Evolutionary conservation across 78 protist species (phyloP).

Genomic region (Polysphondylium violaceum): DNA sequence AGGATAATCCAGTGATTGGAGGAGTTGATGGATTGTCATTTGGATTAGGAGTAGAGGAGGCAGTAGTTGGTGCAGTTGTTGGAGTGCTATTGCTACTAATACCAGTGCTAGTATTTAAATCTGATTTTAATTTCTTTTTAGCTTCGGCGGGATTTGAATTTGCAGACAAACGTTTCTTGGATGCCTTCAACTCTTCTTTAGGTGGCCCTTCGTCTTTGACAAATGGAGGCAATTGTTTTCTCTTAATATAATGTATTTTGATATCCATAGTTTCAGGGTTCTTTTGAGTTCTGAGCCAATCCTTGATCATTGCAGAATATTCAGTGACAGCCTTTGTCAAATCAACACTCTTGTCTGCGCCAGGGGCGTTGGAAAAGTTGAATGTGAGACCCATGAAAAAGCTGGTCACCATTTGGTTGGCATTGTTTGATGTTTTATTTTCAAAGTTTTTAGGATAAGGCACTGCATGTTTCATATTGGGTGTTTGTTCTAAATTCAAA

Average conservation of each 20-base stretch:
- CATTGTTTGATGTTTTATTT: not conserved
- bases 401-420: constrained; percentile 11
- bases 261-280: constrained; percentile 75
- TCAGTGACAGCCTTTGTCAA: constrained; percentile 68
- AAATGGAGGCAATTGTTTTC: constrained; percentile 44
- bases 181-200: not conserved
- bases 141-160: constrained; percentile 7
- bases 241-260: constrained; percentile 58
- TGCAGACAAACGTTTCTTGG: constrained; percentile 5
- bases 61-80: not conserved
- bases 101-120: not conserved
- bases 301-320: constrained; percentile 58
- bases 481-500: constrained; percentile 67
- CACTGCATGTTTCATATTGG: constrained; percentile 57
- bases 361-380: constrained; percentile 40
- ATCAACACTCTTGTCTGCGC: constrained; percentile 62
- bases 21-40: constrained; percentile 2
- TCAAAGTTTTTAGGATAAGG: constrained; percentile 55
- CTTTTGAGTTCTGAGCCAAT: constrained; percentile 36
- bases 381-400: constrained; percentile 79
- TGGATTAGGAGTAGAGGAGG: not conserved
- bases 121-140: constrained; percentile 15
- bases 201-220: constrained; percentile 36
- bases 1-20: too few species aligned
- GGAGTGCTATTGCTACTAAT: not conserved